These are phyloP conservation scores for Ormosia emarginata DNA, from an alignment of 306 rosid genomes.

Conservation along the genomic window DNA sequence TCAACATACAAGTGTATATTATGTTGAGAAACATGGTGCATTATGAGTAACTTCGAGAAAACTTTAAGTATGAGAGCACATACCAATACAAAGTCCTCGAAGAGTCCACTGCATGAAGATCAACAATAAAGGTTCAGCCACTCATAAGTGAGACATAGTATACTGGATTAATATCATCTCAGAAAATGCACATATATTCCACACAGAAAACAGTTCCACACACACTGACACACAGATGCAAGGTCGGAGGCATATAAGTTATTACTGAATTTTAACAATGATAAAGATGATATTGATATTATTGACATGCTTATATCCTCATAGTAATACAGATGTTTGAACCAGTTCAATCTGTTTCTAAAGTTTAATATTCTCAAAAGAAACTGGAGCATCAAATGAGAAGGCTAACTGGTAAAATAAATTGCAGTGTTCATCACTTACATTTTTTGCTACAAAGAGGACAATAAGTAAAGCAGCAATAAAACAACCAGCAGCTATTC, in stretches of 20 bases:
- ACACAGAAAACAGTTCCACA: not conserved
- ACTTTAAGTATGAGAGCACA: not conserved
- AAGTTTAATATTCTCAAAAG: not conserved
- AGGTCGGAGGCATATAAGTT: not conserved
- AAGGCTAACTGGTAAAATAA: not conserved
- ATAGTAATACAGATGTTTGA: not conserved
- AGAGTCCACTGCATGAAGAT: slow-evolving; percentile 60
- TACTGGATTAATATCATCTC: not conserved
- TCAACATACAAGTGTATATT: slow-evolving; percentile 10
- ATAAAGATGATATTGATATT: not conserved
- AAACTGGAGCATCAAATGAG: not conserved
- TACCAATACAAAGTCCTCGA: slow-evolving; percentile 72
- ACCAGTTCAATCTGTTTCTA: not conserved
- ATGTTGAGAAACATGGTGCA: slow-evolving; percentile 16
- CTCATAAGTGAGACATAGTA: not conserved
- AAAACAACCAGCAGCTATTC: slow-evolving; percentile 70
- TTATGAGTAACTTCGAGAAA: not conserved
- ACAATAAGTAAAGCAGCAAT: slow-evolving; percentile 47
- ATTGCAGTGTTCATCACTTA: slow-evolving; percentile 16
- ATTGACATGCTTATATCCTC: not conserved
- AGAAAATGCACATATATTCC: not conserved
- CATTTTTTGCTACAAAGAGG: slow-evolving; percentile 62
- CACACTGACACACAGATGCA: not conserved
- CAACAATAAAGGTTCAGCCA: not conserved
- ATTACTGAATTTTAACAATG: not conserved